Base-by-base conservation (phyloP, 1,139 yeast genomes). In the Saccharomycopsis hybrid region DNA sequence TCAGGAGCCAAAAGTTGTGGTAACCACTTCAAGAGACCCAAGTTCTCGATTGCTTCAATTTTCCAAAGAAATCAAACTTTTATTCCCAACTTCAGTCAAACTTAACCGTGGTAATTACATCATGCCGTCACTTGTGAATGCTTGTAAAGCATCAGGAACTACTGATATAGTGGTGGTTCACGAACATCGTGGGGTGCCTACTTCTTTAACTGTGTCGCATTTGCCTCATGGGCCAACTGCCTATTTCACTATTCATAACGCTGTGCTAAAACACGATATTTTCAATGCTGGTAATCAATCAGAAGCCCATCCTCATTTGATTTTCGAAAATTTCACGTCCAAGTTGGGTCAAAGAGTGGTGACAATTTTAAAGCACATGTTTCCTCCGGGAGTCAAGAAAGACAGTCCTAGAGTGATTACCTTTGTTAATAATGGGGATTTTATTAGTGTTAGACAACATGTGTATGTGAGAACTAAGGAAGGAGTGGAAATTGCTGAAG, bases 201-300 rank as follows among this genome's bases (percentile, higher is more conserved):
- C 97, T 0, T 87, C 97, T 1, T 62, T 92, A 54, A 92, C 98
- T 1, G 71, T 92, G 36, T 84, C 95, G 42, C 99, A 92, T 72
- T 86, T 94, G 66, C 99, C 98, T 3, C 96, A 92, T 65, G 99
- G 99, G 0, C 99, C 98, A 29, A 86, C 97, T 3, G 95, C 95
- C 37, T 84, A 86, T 41, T 94, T 92, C 71, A 87, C 97, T 4
- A 72, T 92, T 54, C 98, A 92, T 69, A 92, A 92, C 62, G 98
- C 94, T 51, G 89, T 88, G 43, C 73, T 94, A 54, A 81, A 97
- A 65, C 99, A 92, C 65, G 99, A 92, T 68, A 78, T 94, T 51
- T 75, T 85, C 33, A 81, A 88, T 59, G 52, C 52, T 11, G 97
- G 97, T 8, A 89, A 85, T 62, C 86, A 86, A 55, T 80, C 90